Evolutionary conservation across 1,284 basidiomycete species (phyloP).

Genomic region (Irpex rosettiformis): DNA sequence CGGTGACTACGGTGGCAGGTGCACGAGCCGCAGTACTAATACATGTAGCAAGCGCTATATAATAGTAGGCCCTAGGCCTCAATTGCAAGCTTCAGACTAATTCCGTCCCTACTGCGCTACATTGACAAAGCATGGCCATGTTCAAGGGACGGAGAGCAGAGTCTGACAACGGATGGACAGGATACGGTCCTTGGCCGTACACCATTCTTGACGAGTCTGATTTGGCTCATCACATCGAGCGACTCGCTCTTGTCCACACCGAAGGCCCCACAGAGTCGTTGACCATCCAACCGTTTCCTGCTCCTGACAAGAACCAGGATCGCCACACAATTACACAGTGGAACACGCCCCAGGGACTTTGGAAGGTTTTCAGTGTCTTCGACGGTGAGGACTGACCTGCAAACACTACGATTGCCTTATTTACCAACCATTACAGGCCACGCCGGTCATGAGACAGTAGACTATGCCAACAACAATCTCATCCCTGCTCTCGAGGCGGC

Average conservation of each 20-base stretch:
- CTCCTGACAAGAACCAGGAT: slow-evolving; percentile 31
- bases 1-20: no score
- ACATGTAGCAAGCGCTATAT: not conserved
- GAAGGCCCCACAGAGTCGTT: slow-evolving; percentile 7
- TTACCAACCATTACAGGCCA: slow-evolving; percentile 41
- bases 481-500: not conserved
- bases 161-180: slow-evolving; percentile 11
- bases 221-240: slow-evolving; percentile 9
- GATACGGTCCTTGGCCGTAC: slow-evolving; percentile 14
- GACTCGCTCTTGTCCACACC: slow-evolving; percentile 6
- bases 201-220: slow-evolving; percentile 13
- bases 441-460: slow-evolving; percentile 64
- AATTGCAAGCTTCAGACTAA: no score
- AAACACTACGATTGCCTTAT: slow-evolving; percentile 3
- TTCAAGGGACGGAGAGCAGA: slow-evolving; percentile 13
- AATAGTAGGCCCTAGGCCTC: no score
- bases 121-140: not conserved
- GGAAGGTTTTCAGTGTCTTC: slow-evolving; percentile 66
- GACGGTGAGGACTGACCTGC: slow-evolving; percentile 45
- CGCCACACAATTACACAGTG: slow-evolving; percentile 58
- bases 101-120: no score
- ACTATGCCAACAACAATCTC: slow-evolving; percentile 32
- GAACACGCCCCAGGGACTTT: slow-evolving; percentile 47
- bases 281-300: slow-evolving; percentile 13
- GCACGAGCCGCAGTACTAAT: not conserved